phyloP scores from a whole-genome alignment of 2,329 filamentous ascomycete genomes.

The Xylaria sp. region DNA sequence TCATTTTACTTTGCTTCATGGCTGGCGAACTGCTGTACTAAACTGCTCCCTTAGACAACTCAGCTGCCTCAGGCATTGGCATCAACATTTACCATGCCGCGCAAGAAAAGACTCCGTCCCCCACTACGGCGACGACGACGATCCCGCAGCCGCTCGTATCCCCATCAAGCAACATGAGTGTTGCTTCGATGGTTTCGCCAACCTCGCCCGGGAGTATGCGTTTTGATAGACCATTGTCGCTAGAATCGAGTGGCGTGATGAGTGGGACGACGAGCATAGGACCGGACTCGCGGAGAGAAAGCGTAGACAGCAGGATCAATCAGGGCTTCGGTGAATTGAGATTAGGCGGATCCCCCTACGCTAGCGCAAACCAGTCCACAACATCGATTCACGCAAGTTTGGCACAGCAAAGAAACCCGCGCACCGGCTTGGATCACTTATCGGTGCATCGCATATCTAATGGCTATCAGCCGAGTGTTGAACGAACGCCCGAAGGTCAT shows the following conservation, averaged over 20 bases:
- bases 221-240: constrained; percentile 57
- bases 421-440: constrained; percentile 62
- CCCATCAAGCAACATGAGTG: constrained; percentile 71
- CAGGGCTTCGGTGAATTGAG: constrained; percentile 76
- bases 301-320: constrained; percentile 83
- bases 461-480: constrained; percentile 70
- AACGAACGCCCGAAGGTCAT: constrained; percentile 65
- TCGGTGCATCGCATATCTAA: constrained; percentile 71
- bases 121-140: constrained; percentile 63
- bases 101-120: constrained; percentile 72
- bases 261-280: constrained; percentile 52
- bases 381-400: constrained; percentile 78
- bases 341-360: constrained; percentile 77
- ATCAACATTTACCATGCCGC: constrained; percentile 61
- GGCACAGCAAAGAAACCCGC: constrained; percentile 73
- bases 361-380: constrained; percentile 80
- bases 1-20: constrained; percentile 20
- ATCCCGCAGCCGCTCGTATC: constrained; percentile 66
- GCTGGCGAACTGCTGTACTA: constrained; percentile 39
- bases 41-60: constrained; percentile 53
- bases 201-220: constrained; percentile 61
- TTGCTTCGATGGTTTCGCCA: constrained; percentile 73
- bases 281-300: constrained; percentile 74
- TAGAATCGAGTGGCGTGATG: constrained; percentile 54
- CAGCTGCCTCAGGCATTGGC: constrained; percentile 58